Conservation (phyloP, 306 rosid species). For the Cucumis cinereus region DNA sequence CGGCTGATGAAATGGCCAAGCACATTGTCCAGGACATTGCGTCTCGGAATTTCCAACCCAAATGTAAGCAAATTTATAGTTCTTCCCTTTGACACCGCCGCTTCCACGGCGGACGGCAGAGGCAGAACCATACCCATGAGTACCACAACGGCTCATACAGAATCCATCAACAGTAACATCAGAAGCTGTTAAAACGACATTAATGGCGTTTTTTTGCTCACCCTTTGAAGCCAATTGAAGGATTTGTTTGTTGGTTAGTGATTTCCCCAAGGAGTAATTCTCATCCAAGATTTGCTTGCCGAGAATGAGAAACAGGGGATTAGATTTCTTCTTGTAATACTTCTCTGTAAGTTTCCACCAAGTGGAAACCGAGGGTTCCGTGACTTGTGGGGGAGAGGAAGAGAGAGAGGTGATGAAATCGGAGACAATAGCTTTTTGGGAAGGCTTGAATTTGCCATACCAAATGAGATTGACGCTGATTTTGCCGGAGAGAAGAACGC, state of each 20-base stretch:
- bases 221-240: conserved; percentile 48
- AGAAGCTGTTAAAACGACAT: conserved; percentile 57
- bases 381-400: background rate
- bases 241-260: conserved; percentile 38
- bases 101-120: background rate
- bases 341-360: conserved; percentile 89
- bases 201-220: conserved; percentile 39
- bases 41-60: conserved; percentile 74
- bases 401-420: conserved; percentile 57
- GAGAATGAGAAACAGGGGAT: conserved; percentile 25
- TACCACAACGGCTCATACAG: conserved; percentile 60
- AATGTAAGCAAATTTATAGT: conserved; percentile 45
- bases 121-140: conserved; percentile 40
- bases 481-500: conserved; percentile 68
- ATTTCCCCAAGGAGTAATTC: conserved; percentile 46
- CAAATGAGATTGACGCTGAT: conserved; percentile 61
- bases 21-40: conserved; percentile 69
- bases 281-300: conserved; percentile 45
- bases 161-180: conserved; percentile 64
- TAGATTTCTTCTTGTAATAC: conserved; percentile 35
- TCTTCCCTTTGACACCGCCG: conserved; percentile 20
- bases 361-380: conserved; percentile 46
- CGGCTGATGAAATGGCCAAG: conserved; percentile 68
- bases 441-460: conserved; percentile 72
- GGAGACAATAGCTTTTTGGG: conserved; percentile 56